Evolutionary conservation across 129 eudicot species (phyloP).

Genomic region (Helianthus tuberosus): DNA sequence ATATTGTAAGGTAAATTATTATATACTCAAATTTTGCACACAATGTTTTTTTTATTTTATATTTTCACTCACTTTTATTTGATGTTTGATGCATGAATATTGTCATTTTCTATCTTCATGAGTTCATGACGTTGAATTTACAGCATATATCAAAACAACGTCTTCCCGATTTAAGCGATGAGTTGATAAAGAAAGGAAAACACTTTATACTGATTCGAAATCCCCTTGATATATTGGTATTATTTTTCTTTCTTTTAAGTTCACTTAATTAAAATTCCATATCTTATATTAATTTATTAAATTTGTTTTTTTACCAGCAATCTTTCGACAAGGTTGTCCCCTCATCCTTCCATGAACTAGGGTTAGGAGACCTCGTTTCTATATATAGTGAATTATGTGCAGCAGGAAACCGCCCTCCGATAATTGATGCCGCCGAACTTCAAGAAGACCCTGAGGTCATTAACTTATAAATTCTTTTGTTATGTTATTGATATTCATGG

Average conservation of each 20-base stretch:
- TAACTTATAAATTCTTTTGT: neutral
- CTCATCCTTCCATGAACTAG: slow-evolving; percentile 75
- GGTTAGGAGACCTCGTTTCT: slow-evolving; percentile 67
- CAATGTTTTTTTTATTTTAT: neutral
- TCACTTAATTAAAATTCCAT: neutral
- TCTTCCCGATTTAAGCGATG: slow-evolving; percentile 67
- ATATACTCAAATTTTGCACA: neutral
- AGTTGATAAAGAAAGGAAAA: slow-evolving; percentile 80
- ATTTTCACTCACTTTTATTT: slow-evolving; percentile 1
- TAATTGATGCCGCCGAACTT: slow-evolving; percentile 74
- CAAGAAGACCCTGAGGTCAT: slow-evolving; percentile 84
- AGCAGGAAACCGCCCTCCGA: slow-evolving; percentile 67
- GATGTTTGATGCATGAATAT: slow-evolving; percentile 24
- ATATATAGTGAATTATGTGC: slow-evolving; percentile 73
- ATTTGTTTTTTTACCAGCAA: slow-evolving; percentile 48
- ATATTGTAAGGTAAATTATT: slow-evolving; percentile 74
- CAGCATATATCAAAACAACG: slow-evolving; percentile 90
- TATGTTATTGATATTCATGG: neutral
- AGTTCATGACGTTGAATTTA: slow-evolving; percentile 17
- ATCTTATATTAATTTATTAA: neutral
- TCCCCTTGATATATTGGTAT: slow-evolving; percentile 91
- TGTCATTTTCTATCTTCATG: neutral
- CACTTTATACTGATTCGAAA: slow-evolving; percentile 87
- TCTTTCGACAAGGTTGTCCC: slow-evolving; percentile 85
- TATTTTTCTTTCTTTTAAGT: neutral